phyloP scores from a whole-genome alignment of 257 asterid genomes.

The Solanum ossicruentum region DNA sequence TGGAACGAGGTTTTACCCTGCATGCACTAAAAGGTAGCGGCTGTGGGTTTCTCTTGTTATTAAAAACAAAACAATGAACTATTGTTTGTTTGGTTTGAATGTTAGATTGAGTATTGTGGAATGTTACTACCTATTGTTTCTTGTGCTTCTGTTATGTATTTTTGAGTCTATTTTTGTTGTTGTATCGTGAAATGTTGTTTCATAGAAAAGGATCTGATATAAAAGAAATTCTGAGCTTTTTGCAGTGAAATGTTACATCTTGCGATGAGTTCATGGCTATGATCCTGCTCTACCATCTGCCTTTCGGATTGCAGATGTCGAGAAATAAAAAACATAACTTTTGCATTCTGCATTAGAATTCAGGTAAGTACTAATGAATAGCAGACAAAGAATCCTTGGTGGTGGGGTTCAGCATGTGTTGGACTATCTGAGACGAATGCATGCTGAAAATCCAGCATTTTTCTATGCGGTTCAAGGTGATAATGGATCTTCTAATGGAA shows the following conservation, averaged over 20 bases:
- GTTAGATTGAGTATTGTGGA: not conserved
- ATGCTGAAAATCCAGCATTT: constrained; percentile 50
- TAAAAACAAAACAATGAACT: not conserved
- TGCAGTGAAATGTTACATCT: not conserved
- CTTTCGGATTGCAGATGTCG: not conserved
- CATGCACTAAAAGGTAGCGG: no score
- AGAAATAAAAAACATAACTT: not conserved
- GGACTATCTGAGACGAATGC: constrained; percentile 56
- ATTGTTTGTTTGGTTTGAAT: not conserved
- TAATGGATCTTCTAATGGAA: constrained; percentile 30
- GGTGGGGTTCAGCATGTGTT: constrained; percentile 39
- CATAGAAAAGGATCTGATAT: not conserved
- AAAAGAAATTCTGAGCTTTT: not conserved
- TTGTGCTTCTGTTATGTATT: no score
- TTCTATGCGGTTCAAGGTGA: constrained; percentile 51
- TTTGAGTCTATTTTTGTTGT: no score
- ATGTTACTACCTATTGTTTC: not conserved
- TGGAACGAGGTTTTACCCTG: no score
- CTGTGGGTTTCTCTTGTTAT: no score
- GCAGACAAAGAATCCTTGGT: constrained; percentile 29
- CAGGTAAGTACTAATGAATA: not conserved
- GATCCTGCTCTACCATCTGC: not conserved
- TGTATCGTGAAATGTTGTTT: not conserved
- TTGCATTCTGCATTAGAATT: not conserved
- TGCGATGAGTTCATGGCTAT: not conserved